phyloP scores from a whole-genome alignment of 2,329 filamentous ascomycete genomes.

The Ophiocordyceps unilateralis region DNA sequence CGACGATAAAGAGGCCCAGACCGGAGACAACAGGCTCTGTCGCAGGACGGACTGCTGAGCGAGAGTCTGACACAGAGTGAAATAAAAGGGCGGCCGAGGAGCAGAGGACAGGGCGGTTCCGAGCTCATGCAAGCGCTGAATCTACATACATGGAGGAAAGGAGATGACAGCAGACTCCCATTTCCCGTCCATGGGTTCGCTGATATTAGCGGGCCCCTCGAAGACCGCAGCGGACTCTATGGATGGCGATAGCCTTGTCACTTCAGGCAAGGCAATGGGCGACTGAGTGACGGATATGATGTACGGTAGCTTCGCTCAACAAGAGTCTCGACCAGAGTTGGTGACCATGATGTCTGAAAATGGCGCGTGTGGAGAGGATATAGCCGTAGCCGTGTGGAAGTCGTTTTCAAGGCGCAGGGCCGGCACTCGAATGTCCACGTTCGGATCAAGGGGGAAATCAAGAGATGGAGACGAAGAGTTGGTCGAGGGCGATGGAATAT shows the following conservation, averaged over 20 bases:
- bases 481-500: too few relatives aligned
- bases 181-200: background rate
- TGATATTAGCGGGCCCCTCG: background rate
- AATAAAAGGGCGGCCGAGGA: too few relatives aligned
- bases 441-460: too few relatives aligned
- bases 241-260: background rate
- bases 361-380: too few relatives aligned
- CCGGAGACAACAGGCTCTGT: background rate
- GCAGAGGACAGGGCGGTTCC: background rate
- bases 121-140: background rate
- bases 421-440: too few relatives aligned
- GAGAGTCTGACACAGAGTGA: background rate
- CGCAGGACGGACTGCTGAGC: background rate
- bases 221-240: background rate
- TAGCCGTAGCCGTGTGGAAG: too few relatives aligned
- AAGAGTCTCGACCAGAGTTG: constrained; percentile 9
- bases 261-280: too few relatives aligned
- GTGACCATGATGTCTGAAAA: constrained; percentile 9
- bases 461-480: too few relatives aligned
- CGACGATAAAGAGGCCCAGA: constrained; percentile 2
- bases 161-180: background rate
- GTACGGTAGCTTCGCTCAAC: background rate
- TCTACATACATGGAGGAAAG: background rate
- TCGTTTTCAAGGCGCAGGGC: too few relatives aligned
- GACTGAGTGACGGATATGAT: background rate